Conservation (phyloP, 202 grass and related monocot species). For the Saccharum hybrid region DNA sequence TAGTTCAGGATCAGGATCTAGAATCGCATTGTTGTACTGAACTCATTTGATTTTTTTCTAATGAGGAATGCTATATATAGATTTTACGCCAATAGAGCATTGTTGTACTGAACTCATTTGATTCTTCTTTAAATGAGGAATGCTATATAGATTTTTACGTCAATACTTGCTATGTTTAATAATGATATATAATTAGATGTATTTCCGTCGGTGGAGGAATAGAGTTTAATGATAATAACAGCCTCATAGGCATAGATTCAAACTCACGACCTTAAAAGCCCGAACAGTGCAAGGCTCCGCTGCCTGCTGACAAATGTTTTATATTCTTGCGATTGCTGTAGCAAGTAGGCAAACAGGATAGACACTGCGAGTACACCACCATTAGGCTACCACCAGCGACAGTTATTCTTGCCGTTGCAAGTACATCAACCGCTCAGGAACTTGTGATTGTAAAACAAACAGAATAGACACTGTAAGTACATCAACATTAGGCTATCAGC, state of each 20-base stretch:
- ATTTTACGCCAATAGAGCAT: slow-evolving; percentile 18
- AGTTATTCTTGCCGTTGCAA: not conserved
- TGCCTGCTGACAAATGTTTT: not conserved
- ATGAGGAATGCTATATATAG: slow-evolving; percentile 22
- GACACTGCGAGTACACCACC: not conserved
- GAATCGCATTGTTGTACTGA: slow-evolving; percentile 29
- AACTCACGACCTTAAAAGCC: not conserved
- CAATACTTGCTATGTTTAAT: not conserved
- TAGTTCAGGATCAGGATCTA: slow-evolving; percentile 32
- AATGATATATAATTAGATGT: not conserved
- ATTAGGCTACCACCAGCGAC: not conserved
- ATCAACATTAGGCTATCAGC: not conserved
- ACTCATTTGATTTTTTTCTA: slow-evolving; percentile 41
- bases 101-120: slow-evolving; percentile 37
- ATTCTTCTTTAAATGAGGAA: slow-evolving; percentile 1
- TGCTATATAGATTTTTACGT: slow-evolving; percentile 21
- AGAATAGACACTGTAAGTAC: not conserved
- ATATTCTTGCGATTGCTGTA: not conserved
- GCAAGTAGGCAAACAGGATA: not conserved
- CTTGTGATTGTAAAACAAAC: not conserved
- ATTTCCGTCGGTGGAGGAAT: not conserved
- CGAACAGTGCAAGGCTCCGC: not conserved
- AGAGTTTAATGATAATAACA: not conserved
- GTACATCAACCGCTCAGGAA: not conserved
- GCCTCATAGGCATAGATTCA: not conserved